Base-by-base conservation (phyloP, 495 filamentous ascomycete genomes). In the Lophium mytilinum region DNA sequence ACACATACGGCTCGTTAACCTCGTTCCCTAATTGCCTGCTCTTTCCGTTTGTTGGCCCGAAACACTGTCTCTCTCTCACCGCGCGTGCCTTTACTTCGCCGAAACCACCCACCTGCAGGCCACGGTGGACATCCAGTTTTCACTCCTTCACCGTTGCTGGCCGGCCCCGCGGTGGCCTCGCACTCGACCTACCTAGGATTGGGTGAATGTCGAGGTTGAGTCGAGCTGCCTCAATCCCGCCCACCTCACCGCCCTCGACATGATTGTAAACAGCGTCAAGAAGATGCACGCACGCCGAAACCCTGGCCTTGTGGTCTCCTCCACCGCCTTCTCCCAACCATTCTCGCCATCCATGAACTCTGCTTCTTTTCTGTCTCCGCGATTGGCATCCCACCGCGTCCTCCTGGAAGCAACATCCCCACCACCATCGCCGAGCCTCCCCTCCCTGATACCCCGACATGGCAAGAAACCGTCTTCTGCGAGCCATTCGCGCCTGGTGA, bases 371-470 rank as follows among this genome's bases (percentile, higher is more conserved):
- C 57, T 64, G n/a, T 80, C 81, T 0, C 80, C 78, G 17, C 75
- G 80, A 19, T 80, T 80, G 61, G 80, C 69, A 64, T 80, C 83
- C 66, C 79, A 80, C 62, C 81, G 62, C 12, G 63, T 39, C 58
- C 71, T 85, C n/a, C 74, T 85, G 61, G 24, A 30, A 30, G 72
- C 55, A 12, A 55, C 73, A 14, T 80, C 82, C 1, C 80, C 82
- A 8, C 78, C 82, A 11, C 80, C 80, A 3, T 87, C 83, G 4
- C 83, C 84, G 0, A 76, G 78, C 39, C 75, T 88, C 7, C 84
- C 83, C 2, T 79, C 82, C 1, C 72, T 86, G 45, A 72, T 86
- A n/a, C 80, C 79, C 6, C 78, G 81, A 6, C 79, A 78, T 58
- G 78, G 78, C 56, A 83, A 79, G 67, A 73, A 76, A 46, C 65